Evolutionary conservation across 176 grass and related monocot genomes (phyloP).

Genomic region (Rhipidocladum racemiflorum): DNA sequence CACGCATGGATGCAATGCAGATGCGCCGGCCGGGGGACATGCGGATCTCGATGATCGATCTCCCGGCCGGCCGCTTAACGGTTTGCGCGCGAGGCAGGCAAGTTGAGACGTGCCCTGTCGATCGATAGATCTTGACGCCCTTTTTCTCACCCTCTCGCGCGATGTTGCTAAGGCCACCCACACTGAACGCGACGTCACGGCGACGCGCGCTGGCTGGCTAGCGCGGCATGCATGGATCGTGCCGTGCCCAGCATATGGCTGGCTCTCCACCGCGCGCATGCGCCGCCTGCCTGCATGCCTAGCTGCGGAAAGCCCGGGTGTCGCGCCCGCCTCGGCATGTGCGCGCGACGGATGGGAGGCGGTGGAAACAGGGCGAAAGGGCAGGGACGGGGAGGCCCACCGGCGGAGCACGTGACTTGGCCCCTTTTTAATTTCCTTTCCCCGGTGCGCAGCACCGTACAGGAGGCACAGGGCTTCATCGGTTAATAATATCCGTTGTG

Average conservation of each 20-base stretch:
- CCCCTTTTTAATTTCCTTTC: background rate
- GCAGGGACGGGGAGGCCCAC: background rate
- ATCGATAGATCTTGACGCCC: background rate
- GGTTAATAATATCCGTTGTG: background rate
- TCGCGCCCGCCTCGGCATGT: constrained; percentile 18
- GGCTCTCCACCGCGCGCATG: no score
- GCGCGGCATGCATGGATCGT: background rate
- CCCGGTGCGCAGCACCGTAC: background rate
- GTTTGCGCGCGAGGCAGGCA: background rate
- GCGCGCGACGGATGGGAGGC: constrained; percentile 9
- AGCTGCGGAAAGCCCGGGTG: constrained; percentile 24
- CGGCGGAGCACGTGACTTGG: constrained; percentile 46
- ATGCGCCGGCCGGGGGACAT: background rate
- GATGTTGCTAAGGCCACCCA: background rate
- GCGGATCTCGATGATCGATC: background rate
- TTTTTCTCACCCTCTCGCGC: background rate
- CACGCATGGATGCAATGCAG: background rate
- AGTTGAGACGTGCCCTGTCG: background rate
- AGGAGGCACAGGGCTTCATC: background rate
- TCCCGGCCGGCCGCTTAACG: background rate
- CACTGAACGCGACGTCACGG: background rate
- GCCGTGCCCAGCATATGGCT: background rate
- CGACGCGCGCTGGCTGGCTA: background rate
- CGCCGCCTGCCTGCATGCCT: no score
- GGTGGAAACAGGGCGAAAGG: background rate